Base-by-base conservation (phyloP, 2,329 filamentous ascomycete species). In the Colletotrichum paranaense region DNA sequence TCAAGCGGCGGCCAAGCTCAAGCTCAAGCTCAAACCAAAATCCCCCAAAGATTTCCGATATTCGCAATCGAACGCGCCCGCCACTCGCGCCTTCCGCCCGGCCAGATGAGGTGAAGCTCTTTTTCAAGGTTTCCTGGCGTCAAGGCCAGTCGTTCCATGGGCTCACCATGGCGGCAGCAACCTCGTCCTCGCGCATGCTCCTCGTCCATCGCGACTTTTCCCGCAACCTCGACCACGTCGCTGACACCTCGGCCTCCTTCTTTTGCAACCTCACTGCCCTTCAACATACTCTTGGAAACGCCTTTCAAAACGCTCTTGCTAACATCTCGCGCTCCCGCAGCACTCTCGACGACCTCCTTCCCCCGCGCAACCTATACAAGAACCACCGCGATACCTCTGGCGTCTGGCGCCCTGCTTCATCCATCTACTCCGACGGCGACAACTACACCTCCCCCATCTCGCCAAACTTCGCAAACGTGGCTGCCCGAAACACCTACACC, bases 401-500 rank as follows among this genome's bases (percentile, higher is more conserved):
- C 12, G 16, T 19, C 55, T 75, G 75, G 69, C 75, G 75, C 8
- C 74, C 76, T 26, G 46, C 68, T 22, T 77, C 75, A 12, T 71
- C 74, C 55, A 52, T 74, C 57, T 73, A 75, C 66, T 74, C 69
- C 22, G 42, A 63, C 30, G 68, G 58, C 22, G 66, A 49, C 55
- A 59, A 69, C 53, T 55, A 57, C n/a, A 24, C 53, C n/a, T 75
- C 73, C 58, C 73, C 74, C 49, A 46, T 73, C 26, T 42, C 71
- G 22, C 67, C 68, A 56, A 55, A 74, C 35, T 72, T 74, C 67
- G 72, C 72, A 66, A 75, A 73, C 73, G 64, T 77, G 75, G 75
- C 76, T 73, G 46, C 73, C 74, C 62, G 42, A 52, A 68, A 62
- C 55, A 57, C 42, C 9, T 74, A 74, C 58, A n/a, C 32, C 55